Conservation (phyloP, 768 basidiomycete genomes). For the Leccinum disarticulatum region DNA sequence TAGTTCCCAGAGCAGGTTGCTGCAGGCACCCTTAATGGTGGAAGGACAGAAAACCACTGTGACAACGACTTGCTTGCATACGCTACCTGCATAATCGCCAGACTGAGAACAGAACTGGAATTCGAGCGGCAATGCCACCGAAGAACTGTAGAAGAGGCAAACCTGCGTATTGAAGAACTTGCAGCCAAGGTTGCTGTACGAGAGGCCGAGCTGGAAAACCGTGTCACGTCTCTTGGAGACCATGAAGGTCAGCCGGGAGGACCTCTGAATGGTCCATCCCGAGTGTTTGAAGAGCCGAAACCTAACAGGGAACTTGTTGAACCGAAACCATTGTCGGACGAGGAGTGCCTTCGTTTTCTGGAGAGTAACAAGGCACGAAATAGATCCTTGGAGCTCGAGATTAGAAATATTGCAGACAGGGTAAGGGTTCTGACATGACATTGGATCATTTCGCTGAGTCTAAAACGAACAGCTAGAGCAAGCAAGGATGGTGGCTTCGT, state of each 20-base stretch:
- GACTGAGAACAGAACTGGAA: constrained; percentile 44
- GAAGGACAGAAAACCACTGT: not conserved
- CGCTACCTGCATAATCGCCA: constrained; percentile 44
- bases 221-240: constrained; percentile 19
- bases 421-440: constrained; percentile 25
- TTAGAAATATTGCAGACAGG: constrained; percentile 37
- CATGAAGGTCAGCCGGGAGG: not conserved
- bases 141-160: constrained; percentile 39
- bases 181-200: constrained; percentile 55
- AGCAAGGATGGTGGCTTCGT: constrained; percentile 11
- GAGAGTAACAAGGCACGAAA: constrained; percentile 42
- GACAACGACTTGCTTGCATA: constrained; percentile 39
- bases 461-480: constrained; percentile 22
- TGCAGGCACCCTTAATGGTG: not conserved
- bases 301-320: constrained; percentile 5
- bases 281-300: not conserved
- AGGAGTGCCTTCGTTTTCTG: constrained; percentile 41
- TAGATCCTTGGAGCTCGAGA: constrained; percentile 44
- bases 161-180: constrained; percentile 43
- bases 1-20: constrained; percentile 21
- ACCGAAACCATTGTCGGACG: constrained; percentile 31
- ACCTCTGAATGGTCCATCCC: not conserved
- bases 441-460: not conserved
- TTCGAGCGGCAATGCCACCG: constrained; percentile 44
- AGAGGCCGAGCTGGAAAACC: constrained; percentile 53